phyloP scores from a whole-genome alignment of 148 eudicot genomes.

The Persicaria maculosa region DNA sequence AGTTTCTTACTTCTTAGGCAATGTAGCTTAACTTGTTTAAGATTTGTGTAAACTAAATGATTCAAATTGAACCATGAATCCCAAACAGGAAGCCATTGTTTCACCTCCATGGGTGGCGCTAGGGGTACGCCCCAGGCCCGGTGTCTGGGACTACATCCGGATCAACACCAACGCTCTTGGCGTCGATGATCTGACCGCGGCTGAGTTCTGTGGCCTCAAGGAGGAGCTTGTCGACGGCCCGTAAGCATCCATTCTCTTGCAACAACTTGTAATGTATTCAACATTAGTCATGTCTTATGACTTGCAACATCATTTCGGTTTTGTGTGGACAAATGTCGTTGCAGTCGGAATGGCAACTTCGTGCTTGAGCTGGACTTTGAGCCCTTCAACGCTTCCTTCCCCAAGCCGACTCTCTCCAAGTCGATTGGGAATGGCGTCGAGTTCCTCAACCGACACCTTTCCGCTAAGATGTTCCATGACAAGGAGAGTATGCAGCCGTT shows the following conservation, averaged over 20 bases:
- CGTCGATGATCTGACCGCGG: constrained; percentile 59
- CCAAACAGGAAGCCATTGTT: constrained; percentile 74
- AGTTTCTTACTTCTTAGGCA: not conserved
- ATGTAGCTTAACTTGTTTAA: not conserved
- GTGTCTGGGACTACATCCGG: constrained; percentile 91
- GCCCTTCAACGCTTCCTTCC: constrained; percentile 82
- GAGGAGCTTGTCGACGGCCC: constrained; percentile 77
- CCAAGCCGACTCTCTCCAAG: constrained; percentile 88
- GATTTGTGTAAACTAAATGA: not conserved
- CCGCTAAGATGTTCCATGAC: constrained; percentile 99
- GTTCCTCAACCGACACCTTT: constrained; percentile 92
- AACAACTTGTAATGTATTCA: not conserved
- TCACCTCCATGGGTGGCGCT: constrained; percentile 80
- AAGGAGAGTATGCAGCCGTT: constrained; percentile 94
- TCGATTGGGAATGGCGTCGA: constrained; percentile 97
- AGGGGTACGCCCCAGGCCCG: constrained; percentile 86
- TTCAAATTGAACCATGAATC: not conserved
- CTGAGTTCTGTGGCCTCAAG: constrained; percentile 75
- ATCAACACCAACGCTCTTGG: constrained; percentile 56
- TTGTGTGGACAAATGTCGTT: not conserved
- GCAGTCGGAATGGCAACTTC: constrained; percentile 74
- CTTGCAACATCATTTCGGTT: not conserved
- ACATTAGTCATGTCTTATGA: not conserved
- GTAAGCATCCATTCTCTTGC: constrained; percentile 28
- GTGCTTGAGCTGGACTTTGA: constrained; percentile 94